phyloP scores from a whole-genome alignment of 805 yeast species.

The Pichia nakasei region DNA sequence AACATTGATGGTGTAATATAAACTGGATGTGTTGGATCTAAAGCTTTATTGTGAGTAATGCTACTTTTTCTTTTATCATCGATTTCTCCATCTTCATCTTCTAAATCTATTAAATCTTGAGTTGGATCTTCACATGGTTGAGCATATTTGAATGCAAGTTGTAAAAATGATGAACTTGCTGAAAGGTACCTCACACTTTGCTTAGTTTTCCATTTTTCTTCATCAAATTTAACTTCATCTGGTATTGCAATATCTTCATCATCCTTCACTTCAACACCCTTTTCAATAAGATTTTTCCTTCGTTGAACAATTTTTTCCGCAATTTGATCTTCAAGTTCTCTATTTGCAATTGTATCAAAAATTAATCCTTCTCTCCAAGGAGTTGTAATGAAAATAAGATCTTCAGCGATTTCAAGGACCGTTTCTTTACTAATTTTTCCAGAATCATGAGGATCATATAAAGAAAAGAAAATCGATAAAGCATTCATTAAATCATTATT shows the following conservation, averaged over 20 bases:
- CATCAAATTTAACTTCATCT: constrained; percentile 51
- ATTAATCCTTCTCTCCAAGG: constrained; percentile 74
- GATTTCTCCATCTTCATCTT: constrained; percentile 27
- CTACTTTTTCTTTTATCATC: constrained; percentile 21
- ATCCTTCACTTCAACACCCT: constrained; percentile 21
- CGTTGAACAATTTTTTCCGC: constrained; percentile 51
- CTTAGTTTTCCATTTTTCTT: constrained; percentile 48
- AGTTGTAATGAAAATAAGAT: constrained; percentile 66
- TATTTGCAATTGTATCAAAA: constrained; percentile 57
- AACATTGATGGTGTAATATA: constrained; percentile 76
- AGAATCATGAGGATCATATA: constrained; percentile 54
- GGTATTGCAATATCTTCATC: constrained; percentile 41
- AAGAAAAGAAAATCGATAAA: constrained; percentile 67
- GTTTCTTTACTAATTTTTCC: constrained; percentile 70
- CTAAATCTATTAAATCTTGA: constrained; percentile 34
- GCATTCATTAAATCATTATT: constrained; percentile 71
- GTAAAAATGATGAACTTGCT: constrained; percentile 80
- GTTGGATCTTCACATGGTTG: constrained; percentile 50
- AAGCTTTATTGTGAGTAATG: constrained; percentile 57
- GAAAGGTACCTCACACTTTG: constrained; percentile 76
- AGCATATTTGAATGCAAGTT: constrained; percentile 85
- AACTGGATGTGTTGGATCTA: constrained; percentile 73
- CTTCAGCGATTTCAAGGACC: constrained; percentile 80
- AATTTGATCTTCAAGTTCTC: constrained; percentile 54
- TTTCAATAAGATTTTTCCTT: constrained; percentile 26